Conservation (phyloP, 2,329 filamentous ascomycete species). For the Fusarium annulatum region DNA sequence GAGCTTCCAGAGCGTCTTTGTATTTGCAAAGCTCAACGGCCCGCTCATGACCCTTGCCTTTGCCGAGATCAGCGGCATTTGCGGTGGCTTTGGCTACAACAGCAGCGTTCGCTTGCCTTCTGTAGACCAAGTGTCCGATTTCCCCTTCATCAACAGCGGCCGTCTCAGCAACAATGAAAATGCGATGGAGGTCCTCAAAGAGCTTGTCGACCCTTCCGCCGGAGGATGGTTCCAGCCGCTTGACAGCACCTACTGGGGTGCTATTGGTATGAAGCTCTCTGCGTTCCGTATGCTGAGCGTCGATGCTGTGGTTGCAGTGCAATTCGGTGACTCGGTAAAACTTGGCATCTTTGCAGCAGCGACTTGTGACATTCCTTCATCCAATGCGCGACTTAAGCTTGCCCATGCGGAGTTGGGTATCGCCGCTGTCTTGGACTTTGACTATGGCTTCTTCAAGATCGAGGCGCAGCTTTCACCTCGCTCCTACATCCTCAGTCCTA, state of each 20-base stretch:
- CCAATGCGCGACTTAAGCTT: slow-evolving; percentile 37
- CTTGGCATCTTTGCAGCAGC: slow-evolving; percentile 51
- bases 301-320: slow-evolving; percentile 51
- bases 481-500: slow-evolving; percentile 53
- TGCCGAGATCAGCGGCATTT: slow-evolving; percentile 50
- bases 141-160: slow-evolving; percentile 32
- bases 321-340: slow-evolving; percentile 46
- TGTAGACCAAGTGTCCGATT: slow-evolving; percentile 18
- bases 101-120: slow-evolving; percentile 47
- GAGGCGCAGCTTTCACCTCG: slow-evolving; percentile 55
- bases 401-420: slow-evolving; percentile 55
- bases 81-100: slow-evolving; percentile 56
- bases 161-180: not conserved
- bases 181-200: not conserved
- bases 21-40: slow-evolving; percentile 53
- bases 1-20: slow-evolving; percentile 49
- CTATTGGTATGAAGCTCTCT: slow-evolving; percentile 51
- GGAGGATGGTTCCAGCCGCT: slow-evolving; percentile 48
- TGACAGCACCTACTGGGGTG: slow-evolving; percentile 51
- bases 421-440: slow-evolving; percentile 48
- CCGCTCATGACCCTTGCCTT: slow-evolving; percentile 53
- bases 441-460: slow-evolving; percentile 49
- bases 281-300: slow-evolving; percentile 54
- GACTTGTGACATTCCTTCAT: slow-evolving; percentile 45
- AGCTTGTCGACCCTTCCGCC: not conserved